Evolutionary conservation across 2,329 filamentous ascomycete genomes (phyloP), one percentile per base, ranked within the genome.

Genomic region (Tolypocladium album): DNA sequence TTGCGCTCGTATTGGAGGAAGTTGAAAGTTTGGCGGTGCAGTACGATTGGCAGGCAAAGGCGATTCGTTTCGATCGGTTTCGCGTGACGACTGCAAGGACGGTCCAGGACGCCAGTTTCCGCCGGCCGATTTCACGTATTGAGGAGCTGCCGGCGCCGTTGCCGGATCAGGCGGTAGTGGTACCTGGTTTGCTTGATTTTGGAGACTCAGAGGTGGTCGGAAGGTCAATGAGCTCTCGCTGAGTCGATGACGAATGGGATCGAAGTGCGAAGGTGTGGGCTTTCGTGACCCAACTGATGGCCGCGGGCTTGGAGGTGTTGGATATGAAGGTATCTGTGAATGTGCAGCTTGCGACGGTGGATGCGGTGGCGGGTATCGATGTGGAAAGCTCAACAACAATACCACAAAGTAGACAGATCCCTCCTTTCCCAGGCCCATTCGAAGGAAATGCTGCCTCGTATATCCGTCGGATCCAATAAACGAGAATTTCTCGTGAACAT

Each of bases 331-430:
- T 59, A 77, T 76, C 20, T 72, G 70, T 52, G 74, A 66, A 22
- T 81, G 78, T 60, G 77, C 71, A 13, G 72, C 64, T 58, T 79
- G 27, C 75, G 20, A 76, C 75, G 15, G 79, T 78, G 78, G 76
- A 3, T 78, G 76, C 4, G 75, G 75, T 58, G 79, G 79, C 36
- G 76, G 71, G 53, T 73, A 69, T 43, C 75, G 74, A 2, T 72
- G 61, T 1, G 70, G 68, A 0, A 75, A 63, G 34, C 65, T 72
- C 61, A 85, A 67, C 47, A 79, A 64, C 59, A 86, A 65, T 9
- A 85, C 80, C 50, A 87, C 77, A 64, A 86, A 86, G 68, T 84
- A 87, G 61, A 85, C 83, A 45, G 83, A 84, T 4, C 83, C 81
- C 62, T 80, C 79, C 65, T 85, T 87, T 15, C 79, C 81, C 38